Evolutionary conservation across 768 basidiomycete genomes (phyloP).

Genomic region (Artomyces pyxidatus): DNA sequence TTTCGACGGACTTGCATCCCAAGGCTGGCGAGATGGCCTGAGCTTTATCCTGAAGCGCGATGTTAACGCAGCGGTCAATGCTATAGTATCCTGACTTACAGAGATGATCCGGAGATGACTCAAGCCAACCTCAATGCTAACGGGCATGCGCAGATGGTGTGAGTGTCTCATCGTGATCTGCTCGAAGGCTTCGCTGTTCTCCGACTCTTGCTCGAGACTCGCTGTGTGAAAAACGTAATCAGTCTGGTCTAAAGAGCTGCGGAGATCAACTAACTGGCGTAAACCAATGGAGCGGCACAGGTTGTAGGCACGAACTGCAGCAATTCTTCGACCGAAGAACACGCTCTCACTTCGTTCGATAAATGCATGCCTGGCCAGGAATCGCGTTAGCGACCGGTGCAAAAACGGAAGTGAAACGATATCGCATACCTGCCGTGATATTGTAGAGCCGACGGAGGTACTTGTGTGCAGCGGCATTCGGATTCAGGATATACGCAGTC

Average conservation of each 20-base stretch:
- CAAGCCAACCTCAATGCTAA: constrained; percentile 54
- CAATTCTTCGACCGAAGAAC: constrained; percentile 57
- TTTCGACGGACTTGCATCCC: constrained; percentile 72
- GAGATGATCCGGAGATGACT: constrained; percentile 75
- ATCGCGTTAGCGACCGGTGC: background rate
- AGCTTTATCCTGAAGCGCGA: constrained; percentile 48
- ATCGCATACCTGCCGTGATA: constrained; percentile 47
- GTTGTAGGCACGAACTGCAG: constrained; percentile 44
- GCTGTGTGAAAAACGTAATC: constrained; percentile 29
- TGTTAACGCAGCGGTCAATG: constrained; percentile 4
- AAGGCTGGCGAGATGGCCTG: constrained; percentile 59
- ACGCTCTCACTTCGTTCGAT: constrained; percentile 37
- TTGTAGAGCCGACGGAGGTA: constrained; percentile 76
- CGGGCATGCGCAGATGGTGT: constrained; percentile 63
- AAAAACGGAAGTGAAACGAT: constrained; percentile 8
- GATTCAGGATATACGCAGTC: constrained; percentile 61
- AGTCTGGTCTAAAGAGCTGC: constrained; percentile 3
- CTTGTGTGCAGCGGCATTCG: constrained; percentile 61
- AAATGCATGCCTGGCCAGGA: constrained; percentile 7
- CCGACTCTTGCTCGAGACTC: constrained; percentile 55
- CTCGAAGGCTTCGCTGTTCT: constrained; percentile 41
- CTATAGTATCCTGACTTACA: constrained; percentile 32
- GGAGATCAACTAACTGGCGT: constrained; percentile 40
- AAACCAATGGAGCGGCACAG: constrained; percentile 37
- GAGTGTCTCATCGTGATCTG: constrained; percentile 62